phyloP scores from a whole-genome alignment of 371 early-diverging fungal species.

The Apophysomyces sp. region DNA sequence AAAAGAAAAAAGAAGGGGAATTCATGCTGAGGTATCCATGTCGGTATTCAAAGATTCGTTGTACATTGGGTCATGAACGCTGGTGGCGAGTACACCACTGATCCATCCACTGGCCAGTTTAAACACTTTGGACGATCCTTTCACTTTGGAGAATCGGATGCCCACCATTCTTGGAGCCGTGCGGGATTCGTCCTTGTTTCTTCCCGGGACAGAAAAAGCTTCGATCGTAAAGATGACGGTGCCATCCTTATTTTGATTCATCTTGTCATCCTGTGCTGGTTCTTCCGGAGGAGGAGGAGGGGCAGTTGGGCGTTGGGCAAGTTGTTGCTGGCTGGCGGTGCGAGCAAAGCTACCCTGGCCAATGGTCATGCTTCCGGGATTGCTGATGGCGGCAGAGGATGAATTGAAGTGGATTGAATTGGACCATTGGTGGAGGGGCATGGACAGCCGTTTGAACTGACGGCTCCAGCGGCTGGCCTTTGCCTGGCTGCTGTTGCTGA shows the following conservation, averaged over 20 bases:
- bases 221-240: slow-evolving; percentile 39
- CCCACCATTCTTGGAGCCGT: slow-evolving; percentile 17
- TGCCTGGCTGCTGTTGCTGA: slow-evolving; percentile 10
- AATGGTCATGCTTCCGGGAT: slow-evolving; percentile 6
- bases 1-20: background rate
- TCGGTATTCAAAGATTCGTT: background rate
- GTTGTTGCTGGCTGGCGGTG: background rate
- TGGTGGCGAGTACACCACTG: slow-evolving; percentile 29
- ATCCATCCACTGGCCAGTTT: slow-evolving; percentile 50
- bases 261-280: background rate
- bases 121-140: slow-evolving; percentile 46
- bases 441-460: slow-evolving; percentile 22
- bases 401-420: slow-evolving; percentile 22
- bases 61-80: background rate
- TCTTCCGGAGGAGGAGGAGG: background rate
- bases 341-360: background rate
- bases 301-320: background rate
- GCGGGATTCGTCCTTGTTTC: slow-evolving; percentile 1
- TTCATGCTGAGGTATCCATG: background rate
- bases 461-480: slow-evolving; percentile 14
- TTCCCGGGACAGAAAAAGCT: slow-evolving; percentile 26
- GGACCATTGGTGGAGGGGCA: slow-evolving; percentile 21
- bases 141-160: slow-evolving; percentile 32
- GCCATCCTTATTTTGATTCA: slow-evolving; percentile 20
- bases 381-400: slow-evolving; percentile 14